Evolutionary conservation across 163 green algal genomes (phyloP).

Genomic region (Chloromonas sp.): DNA sequence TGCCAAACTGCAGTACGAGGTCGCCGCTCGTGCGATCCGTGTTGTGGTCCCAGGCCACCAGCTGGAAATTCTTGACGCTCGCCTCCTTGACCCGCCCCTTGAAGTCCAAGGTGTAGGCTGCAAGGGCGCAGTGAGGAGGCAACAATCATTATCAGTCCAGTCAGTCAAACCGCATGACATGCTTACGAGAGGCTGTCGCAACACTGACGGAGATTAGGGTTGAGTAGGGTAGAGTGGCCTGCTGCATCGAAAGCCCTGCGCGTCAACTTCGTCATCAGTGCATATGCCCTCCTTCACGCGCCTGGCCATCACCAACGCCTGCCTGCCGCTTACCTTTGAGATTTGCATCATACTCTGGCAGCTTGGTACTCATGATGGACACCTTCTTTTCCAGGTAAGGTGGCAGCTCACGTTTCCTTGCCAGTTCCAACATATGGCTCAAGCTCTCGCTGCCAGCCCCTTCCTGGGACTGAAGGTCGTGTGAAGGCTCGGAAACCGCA

Average conservation of each 20-base stretch:
- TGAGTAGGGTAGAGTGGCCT: too few species aligned
- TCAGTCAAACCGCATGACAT: too few species aligned
- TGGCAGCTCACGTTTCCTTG: slow-evolving; percentile 29
- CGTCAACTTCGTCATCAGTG: too few species aligned
- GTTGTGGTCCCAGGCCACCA: slow-evolving; percentile 63
- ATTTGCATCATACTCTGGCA: slow-evolving; percentile 70
- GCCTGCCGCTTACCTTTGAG: slow-evolving; percentile 19
- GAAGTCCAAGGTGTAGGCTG: slow-evolving; percentile 84
- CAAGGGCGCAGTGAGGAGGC: background rate
- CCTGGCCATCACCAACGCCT: too few species aligned
- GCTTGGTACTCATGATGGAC: slow-evolving; percentile 65
- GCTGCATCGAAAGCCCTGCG: too few species aligned
- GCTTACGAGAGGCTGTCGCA: too few species aligned
- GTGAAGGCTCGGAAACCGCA: slow-evolving; percentile 1
- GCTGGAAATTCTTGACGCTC: slow-evolving; percentile 87
- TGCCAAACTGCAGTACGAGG: slow-evolving; percentile 47
- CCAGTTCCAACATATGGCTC: slow-evolving; percentile 27
- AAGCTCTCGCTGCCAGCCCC: slow-evolving; percentile 6
- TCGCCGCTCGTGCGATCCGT: slow-evolving; percentile 31
- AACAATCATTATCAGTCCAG: too few species aligned
- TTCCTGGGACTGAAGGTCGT: background rate
- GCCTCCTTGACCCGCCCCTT: slow-evolving; percentile 70
- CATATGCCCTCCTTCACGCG: too few species aligned
- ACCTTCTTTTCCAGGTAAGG: slow-evolving; percentile 42
- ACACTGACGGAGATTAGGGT: too few species aligned